phyloP scores from a whole-genome alignment of 805 yeast genomes.

The Saturnispora ahearnii region DNA sequence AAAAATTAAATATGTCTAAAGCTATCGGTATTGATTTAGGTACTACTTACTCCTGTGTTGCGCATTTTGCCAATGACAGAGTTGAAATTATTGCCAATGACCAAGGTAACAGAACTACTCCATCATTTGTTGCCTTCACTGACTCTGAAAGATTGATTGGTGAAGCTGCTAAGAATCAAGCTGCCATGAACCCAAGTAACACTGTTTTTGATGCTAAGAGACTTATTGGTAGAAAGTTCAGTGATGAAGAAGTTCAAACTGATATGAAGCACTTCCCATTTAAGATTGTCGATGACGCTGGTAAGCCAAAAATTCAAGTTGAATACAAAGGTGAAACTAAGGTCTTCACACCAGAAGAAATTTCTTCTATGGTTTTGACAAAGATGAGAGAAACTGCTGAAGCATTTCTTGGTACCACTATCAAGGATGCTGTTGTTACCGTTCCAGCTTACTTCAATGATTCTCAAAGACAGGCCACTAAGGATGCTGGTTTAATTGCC shows the following conservation, averaged over 20 bases:
- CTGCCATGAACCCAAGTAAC: conserved; percentile 85
- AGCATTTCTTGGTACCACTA: conserved; percentile 74
- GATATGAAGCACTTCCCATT: conserved; percentile 85
- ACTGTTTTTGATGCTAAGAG: conserved; percentile 89
- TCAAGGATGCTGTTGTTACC: conserved; percentile 88
- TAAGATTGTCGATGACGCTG: conserved; percentile 61
- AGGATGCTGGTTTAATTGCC: conserved; percentile 95
- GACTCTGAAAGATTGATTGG: conserved; percentile 89
- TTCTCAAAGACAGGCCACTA: conserved; percentile 97
- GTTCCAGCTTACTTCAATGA: conserved; percentile 97
- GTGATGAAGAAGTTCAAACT: conserved; percentile 70
- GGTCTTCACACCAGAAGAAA: conserved; percentile 88
- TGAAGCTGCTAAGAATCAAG: conserved; percentile 96
- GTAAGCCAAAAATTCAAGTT: conserved; percentile 79
- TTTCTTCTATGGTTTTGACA: conserved; percentile 83
- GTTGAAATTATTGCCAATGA: conserved; percentile 96
- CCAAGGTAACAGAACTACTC: conserved; percentile 97
- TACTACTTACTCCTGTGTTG: conserved; percentile 91
- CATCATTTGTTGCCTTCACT: conserved; percentile 92
- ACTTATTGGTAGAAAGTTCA: conserved; percentile 82
- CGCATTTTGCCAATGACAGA: conserved; percentile 81
- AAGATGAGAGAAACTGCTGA: conserved; percentile 90
- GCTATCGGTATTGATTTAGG: conserved; percentile 74
- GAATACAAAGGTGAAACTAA: conserved; percentile 79
- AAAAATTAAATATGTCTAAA: conserved; percentile 22